Conservation (phyloP, 306 rosid species). For the Phaseolus lunatus region DNA sequence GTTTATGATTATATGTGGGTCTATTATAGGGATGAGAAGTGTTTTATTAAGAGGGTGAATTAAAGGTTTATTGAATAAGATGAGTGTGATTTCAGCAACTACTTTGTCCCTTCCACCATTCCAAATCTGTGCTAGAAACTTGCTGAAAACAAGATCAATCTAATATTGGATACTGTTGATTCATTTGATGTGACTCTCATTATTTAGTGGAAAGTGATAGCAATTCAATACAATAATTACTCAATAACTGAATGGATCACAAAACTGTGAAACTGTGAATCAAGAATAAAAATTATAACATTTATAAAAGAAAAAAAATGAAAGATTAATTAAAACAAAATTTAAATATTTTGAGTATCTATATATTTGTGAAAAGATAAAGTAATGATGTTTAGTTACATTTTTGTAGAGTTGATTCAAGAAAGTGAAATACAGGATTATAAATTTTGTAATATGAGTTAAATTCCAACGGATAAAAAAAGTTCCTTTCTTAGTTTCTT, state of each 20-base stretch:
- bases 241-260: background rate
- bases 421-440: no score
- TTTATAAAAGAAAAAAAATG: no score
- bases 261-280: constrained; percentile 1
- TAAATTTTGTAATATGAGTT: no score
- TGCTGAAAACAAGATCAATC: background rate
- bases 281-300: background rate
- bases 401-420: no score
- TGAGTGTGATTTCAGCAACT: background rate
- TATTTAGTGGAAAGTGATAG: background rate
- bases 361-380: no score
- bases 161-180: background rate
- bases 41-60: constrained; percentile 9
- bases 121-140: background rate
- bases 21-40: constrained; percentile 16
- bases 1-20: constrained; percentile 16
- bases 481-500: no score
- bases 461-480: no score
- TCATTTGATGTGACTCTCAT: background rate
- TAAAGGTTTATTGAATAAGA: constrained; percentile 24
- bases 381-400: background rate
- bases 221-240: background rate
- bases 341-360: no score
- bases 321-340: no score
- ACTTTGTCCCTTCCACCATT: background rate